These are phyloP conservation scores for Botryotinia calthae DNA, from an alignment of 2,329 filamentous ascomycete species.

Conservation along the genomic window DNA sequence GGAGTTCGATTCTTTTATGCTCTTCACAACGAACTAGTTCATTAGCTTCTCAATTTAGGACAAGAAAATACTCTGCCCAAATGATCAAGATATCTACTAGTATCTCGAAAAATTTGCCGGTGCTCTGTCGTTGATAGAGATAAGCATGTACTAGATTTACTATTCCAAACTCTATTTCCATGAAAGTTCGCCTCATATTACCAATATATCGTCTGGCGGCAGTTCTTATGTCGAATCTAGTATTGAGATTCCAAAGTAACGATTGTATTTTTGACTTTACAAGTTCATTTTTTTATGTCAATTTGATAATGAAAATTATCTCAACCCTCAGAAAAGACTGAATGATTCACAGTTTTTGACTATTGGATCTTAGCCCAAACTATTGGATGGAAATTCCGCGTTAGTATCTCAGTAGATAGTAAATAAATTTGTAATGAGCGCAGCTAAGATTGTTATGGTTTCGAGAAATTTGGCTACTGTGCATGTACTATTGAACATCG, in stretches of 20 bases:
- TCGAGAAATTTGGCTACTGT: background rate
- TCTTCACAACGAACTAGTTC: background rate
- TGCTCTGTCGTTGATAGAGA: background rate
- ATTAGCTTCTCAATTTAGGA: background rate
- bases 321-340: background rate
- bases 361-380: background rate
- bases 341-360: background rate
- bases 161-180: background rate
- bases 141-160: background rate
- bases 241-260: background rate
- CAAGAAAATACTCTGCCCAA: background rate
- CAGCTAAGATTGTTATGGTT: accelerated
- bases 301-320: background rate
- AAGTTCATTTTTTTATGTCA: background rate
- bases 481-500: background rate
- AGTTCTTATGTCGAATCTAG: background rate
- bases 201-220: background rate
- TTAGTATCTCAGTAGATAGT: background rate
- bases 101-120: background rate
- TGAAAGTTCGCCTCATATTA: background rate
- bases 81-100: background rate
- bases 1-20: background rate
- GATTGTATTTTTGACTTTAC: background rate
- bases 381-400: too few relatives aligned
- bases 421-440: background rate